These are phyloP conservation scores for Suillus brevipes DNA, from an alignment of 768 basidiomycete genomes.

Conservation along the genomic window DNA sequence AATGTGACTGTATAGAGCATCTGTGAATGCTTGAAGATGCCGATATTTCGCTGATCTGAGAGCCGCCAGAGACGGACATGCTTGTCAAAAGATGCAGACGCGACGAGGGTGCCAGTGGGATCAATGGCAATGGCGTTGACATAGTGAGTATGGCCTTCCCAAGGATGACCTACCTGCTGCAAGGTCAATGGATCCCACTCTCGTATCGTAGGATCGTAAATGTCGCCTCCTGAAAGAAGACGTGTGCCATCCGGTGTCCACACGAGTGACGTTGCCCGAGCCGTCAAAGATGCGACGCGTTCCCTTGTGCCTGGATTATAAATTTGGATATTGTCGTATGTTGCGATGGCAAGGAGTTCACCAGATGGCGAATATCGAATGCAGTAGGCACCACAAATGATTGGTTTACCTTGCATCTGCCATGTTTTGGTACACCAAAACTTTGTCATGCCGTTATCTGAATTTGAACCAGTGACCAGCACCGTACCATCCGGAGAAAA, in stretches of 20 bases:
- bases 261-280: background rate
- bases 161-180: background rate
- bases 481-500: background rate
- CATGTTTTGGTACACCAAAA: background rate
- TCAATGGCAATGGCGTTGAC: background rate
- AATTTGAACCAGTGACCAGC: background rate
- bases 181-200: background rate
- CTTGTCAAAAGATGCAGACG: background rate
- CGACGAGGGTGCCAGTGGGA: background rate
- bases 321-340: background rate
- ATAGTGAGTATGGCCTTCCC: accelerated
- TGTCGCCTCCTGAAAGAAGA: background rate
- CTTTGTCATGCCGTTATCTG: background rate
- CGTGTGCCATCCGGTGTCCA: background rate
- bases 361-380: background rate
- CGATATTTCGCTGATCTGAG: background rate
- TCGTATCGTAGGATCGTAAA: background rate
- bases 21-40: background rate
- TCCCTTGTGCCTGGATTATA: background rate
- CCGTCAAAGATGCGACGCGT: background rate
- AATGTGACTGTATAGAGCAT: too few relatives aligned
- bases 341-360: background rate
- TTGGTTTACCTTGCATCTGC: background rate
- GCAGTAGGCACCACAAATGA: background rate
- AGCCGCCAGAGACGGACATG: background rate